Evolutionary conservation across 306 rosid species (phyloP), one percentile per base, ranked within the genome.

Genomic region (Cicer arietinum): DNA sequence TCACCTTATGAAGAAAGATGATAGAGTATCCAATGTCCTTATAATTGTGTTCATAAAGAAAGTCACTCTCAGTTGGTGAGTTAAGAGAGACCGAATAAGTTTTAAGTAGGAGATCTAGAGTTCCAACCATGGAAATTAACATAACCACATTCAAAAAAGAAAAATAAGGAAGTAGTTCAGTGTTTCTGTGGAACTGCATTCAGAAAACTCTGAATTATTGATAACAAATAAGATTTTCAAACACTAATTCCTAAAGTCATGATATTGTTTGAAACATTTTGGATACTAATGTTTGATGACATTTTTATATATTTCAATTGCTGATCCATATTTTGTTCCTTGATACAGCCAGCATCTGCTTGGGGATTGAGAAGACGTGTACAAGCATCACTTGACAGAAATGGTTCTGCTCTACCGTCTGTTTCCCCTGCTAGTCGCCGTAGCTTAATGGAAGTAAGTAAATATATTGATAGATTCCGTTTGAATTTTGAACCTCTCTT

Each of bases 381-480:
- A 62, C 22, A 82, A 43, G 78, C 79, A 62, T 85, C 88, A 67
- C 62, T 46, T 44, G 83, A 82, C 47, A 73, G 69, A 39, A 78
- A 70, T 39, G 77, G 41, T 67, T 51, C 20, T 10, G 71, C 85
- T 62, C 22, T 16, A 9, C 87, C 61, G 80, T 82, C 83, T 63
- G 41, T 57, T 44, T 78, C 87, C 53, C 88, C 85, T 40, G 73
- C 82, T 42, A 81, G 84, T 50, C 69, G 45, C 81, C 47, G 70
- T 70, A 60, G 75, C 76, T 85, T 85, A 8, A 11, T 71, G 58
- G 88, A 87, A 86, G 93, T 85, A 79, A 78, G 83, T 65, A 18
- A 62, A 11, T 39, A 18, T 7, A 13, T 58, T 5, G 14, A n/a
- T 58, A 13, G 25, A 44, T 67, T 58, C n/a, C 41, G 25, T 57